Evolutionary conservation across 1,284 basidiomycete species (phyloP), one percentile per base, ranked within the genome.

Genomic region (Rhodotorula sp.): DNA sequence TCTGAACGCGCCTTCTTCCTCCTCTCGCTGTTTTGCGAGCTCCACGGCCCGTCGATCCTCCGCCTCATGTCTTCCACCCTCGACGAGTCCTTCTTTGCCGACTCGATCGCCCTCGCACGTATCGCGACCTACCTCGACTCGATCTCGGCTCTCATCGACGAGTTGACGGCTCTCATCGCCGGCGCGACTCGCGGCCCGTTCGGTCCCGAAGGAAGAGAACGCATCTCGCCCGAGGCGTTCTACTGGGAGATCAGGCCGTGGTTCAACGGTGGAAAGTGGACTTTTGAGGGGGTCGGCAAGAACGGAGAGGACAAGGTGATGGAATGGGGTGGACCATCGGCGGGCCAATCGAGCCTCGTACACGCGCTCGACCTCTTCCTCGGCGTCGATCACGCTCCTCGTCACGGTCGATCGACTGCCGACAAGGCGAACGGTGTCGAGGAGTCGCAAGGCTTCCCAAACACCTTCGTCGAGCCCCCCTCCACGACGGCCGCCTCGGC

Each of bases 1-100:
- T 91, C 92, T 70, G 94, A 98, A 79, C 86, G 88, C 63, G 90
- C 91, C 73, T 98, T 97, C 79, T 98, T 90, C 82, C 84, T 94
- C 62, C 86, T 89, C 30, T 94, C 92, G 0, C 87, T 92, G 0
- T 86, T 91, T n/a, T 92, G 95, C 79, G 95, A 97, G 81, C 84
- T 95, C 9, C 86, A 87, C n/a, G 94, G 93, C 10, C 92, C 92
- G 2, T 85, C 88, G 48, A 92, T 90, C 0, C 86, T 97, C 10
- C 85, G 87, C 30, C 83, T 96, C 68, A 96, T 98, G 92, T 87
- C 90, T 4, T 83, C 86, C 10, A 91, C 87, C 7, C 88, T 97
- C 84, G 93, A 97, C 83, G 94, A 98, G 80, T 85, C 89, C 20
- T 96, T 96, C 83, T 87, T 95, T 44, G 89, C 88, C 32, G 94